phyloP scores from a whole-genome alignment of 2,329 filamentous ascomycete species.

The Penicillium sp. region DNA sequence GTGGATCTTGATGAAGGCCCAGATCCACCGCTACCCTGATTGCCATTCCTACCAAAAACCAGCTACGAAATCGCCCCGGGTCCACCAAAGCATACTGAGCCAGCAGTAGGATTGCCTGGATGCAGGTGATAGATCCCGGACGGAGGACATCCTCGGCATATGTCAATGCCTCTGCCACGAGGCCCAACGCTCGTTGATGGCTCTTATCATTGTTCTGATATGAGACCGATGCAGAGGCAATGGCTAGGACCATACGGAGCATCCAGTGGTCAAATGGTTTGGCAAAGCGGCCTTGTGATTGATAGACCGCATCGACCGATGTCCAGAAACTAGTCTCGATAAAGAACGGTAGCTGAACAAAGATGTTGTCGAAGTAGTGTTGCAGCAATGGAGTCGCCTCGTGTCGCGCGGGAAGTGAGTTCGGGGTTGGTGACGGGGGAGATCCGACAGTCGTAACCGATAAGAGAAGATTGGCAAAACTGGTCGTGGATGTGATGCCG shows the following conservation, averaged over 20 bases:
- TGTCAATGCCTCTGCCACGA: slow-evolving; percentile 67
- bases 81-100: slow-evolving; percentile 90
- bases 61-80: slow-evolving; percentile 87
- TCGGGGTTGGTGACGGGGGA: slow-evolving; percentile 55
- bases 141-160: slow-evolving; percentile 80
- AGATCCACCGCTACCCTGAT: slow-evolving; percentile 84
- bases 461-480: slow-evolving; percentile 83
- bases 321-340: slow-evolving; percentile 75
- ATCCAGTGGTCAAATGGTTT: slow-evolving; percentile 76
- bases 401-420: slow-evolving; percentile 71
- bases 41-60: slow-evolving; percentile 90
- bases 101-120: slow-evolving; percentile 82
- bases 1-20: slow-evolving; percentile 89
- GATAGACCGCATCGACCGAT: slow-evolving; percentile 79
- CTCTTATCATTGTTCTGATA: slow-evolving; percentile 64
- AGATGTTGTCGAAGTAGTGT: slow-evolving; percentile 82
- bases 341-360: slow-evolving; percentile 78
- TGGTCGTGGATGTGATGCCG: slow-evolving; percentile 83
- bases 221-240: slow-evolving; percentile 74
- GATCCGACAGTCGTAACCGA: slow-evolving; percentile 76
- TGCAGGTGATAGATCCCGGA: slow-evolving; percentile 79
- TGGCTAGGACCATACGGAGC: slow-evolving; percentile 85
- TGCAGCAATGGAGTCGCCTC: slow-evolving; percentile 70
- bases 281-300: slow-evolving; percentile 63
- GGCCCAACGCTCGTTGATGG: slow-evolving; percentile 60